Base-by-base conservation (phyloP, 164 flowering plant genomes). In the Echeveria elegans region DNA sequence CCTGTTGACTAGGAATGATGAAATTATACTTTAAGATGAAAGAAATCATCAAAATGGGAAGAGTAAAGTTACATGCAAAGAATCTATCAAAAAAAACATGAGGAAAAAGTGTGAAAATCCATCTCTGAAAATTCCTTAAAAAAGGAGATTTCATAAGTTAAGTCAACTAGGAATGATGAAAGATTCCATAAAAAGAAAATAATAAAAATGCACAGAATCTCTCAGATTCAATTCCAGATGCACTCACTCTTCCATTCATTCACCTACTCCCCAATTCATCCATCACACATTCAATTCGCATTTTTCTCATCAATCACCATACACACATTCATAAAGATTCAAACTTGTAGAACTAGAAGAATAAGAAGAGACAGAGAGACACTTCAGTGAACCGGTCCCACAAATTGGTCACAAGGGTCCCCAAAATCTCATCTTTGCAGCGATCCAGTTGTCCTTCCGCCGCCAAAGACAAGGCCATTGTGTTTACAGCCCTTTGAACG, bases 181-280 rank as follows among this genome's bases (percentile, higher is more conserved):
- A 52, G 15, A 52, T 21, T 52, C 28, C 28, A 52, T 21, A 7
- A 52, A 52, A 23, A 2, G 2, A 21, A 52, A 52, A 23, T n/a
- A 52, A 23, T 4, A 6, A 21, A 52, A 52, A 23, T n/a, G 53
- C 53, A 48, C 24, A 52, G 23, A 52, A 52, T 52, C 58, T 52
- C 58, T 12, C 16, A 14, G 15, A 21, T 21, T 23, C 58, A 52
- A 23, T 52, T 23, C 24, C 58, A 48, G n/a, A 19, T 23, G 6
- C 58, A 21, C 4, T 18, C 26, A 52, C 26, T 52, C 28, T 23
- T 29, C 8, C 8, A 52, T 52, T 23, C 58, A 52, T 52, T 52
- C 58, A 52, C 58, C 58, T 50, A n/a, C 56, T 50, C 56, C 56
- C 56, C 56, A 50, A 50, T 50, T n/a, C 56, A 50, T 47, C 52